phyloP scores from a whole-genome alignment of 2,329 filamentous ascomycete genomes.

The Sphaerulina populicola region DNA sequence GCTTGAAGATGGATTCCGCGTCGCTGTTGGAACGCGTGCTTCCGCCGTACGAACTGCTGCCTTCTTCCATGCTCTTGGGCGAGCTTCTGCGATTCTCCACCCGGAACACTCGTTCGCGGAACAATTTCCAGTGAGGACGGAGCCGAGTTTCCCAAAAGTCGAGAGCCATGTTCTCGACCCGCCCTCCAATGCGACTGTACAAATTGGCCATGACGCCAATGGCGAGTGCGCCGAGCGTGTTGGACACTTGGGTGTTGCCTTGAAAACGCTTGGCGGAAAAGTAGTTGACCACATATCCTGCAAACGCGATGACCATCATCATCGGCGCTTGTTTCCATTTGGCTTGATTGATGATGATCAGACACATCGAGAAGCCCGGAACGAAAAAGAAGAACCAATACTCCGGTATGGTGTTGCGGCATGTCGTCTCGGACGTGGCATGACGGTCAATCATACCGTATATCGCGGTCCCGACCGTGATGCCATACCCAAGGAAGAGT shows the following conservation, averaged over 20 bases:
- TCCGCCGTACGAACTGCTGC: slow-evolving; percentile 11
- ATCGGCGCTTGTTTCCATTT: slow-evolving; percentile 70
- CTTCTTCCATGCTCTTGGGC: slow-evolving; percentile 28
- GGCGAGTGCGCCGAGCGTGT: slow-evolving; percentile 66
- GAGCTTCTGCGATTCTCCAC: slow-evolving; percentile 15
- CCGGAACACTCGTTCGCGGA: slow-evolving; percentile 28
- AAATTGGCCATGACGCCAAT: slow-evolving; percentile 72
- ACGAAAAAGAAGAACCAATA: slow-evolving; percentile 63
- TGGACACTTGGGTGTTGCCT: slow-evolving; percentile 65
- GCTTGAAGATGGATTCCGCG: slow-evolving; percentile 26
- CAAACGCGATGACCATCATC: slow-evolving; percentile 65
- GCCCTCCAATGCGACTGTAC: slow-evolving; percentile 60
- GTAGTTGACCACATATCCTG: slow-evolving; percentile 68
- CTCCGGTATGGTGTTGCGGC: slow-evolving; percentile 42
- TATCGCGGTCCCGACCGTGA: slow-evolving; percentile 44
- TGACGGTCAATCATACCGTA: slow-evolving; percentile 43
- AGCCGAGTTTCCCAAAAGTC: slow-evolving; percentile 48
- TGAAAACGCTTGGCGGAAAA: slow-evolving; percentile 60
- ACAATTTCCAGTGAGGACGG: slow-evolving; percentile 32
- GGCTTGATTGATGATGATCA: slow-evolving; percentile 72
- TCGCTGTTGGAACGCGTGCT: slow-evolving; percentile 15
- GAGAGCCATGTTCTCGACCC: slow-evolving; percentile 49
- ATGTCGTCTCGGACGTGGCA: slow-evolving; percentile 40
- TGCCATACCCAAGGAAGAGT: slow-evolving; percentile 46
- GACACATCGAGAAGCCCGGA: slow-evolving; percentile 61